Base-by-base conservation (phyloP, 148 eudicot genomes). In the Mesembryanthemum crystallinum region DNA sequence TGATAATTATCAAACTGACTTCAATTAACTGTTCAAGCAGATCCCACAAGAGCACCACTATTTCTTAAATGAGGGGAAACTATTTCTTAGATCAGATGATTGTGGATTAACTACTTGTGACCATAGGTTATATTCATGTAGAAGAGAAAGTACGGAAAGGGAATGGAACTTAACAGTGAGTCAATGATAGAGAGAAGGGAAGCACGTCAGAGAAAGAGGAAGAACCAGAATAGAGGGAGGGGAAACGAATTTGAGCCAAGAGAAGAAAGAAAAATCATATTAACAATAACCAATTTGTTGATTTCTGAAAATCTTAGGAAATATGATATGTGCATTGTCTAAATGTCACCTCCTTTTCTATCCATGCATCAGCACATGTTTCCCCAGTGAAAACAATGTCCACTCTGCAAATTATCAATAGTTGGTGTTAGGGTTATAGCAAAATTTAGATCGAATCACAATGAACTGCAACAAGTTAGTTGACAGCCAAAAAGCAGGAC, bases 351-450 rank as follows among this genome's bases (percentile, higher is more conserved):
- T 95, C 99, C 83, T 89, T 92, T 81, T 95, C 99, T 76, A 95
- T 95, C 99, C 99, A 95, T 64, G 94, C 83, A 91, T 95, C 99
- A 68, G 99, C 99, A 83, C 91, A 89, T 39, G 94, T 85, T 80
- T 92, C 92, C 75, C 83, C 84, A 24, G 97, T 82, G 80, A 67
- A 95, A 11, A 95, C 82, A 58, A 95, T 64, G 80, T 95, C 99
- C 80, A 95, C 86, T 57, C 99, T 95, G 91, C 89, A 89, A 83
- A 45, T 84, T 54, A 54, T 39, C 32, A 32, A 64, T 57, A 12
- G 32, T 14, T n/a, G 6, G 39, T 3, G 39, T 35, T 35, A 35
- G 39, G 39, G 3, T 35, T 35, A 35, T 6, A 35, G 39, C 39
- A 35, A 35, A 35, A 35, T 35, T 35, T 2, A 6, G 39, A 35